Evolutionary conservation across 768 basidiomycete species (phyloP).

Genomic region (Sutorius australiensis): DNA sequence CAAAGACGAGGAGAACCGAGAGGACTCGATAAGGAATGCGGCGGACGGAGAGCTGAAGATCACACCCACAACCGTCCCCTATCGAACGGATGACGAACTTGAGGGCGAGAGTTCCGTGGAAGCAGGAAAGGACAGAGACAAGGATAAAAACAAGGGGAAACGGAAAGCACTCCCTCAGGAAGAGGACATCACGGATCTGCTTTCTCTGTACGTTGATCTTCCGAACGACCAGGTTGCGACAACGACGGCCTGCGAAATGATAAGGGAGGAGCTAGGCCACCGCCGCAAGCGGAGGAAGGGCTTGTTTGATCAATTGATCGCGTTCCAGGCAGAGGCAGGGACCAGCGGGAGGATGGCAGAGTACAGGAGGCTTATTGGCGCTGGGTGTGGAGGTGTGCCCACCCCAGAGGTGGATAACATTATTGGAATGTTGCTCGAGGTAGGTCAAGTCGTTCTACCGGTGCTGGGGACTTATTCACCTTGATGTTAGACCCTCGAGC

Average conservation of each 20-base stretch:
- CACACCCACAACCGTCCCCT: conserved; percentile 43
- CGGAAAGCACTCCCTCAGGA: conserved; percentile 44
- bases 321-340: conserved; percentile 84
- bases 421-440: conserved; percentile 81
- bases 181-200: conserved; percentile 65
- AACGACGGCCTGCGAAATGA: conserved; percentile 50
- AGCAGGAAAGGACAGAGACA: conserved; percentile 37
- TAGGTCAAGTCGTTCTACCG: conserved; percentile 28
- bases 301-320: conserved; percentile 72
- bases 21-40: conserved; percentile 61
- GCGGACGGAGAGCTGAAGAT: conserved; percentile 54
- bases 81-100: conserved; percentile 45
- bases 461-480: not conserved
- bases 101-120: conserved; percentile 38
- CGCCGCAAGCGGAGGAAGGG: conserved; percentile 65
- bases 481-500: conserved; percentile 63
- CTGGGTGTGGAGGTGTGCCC: conserved; percentile 84
- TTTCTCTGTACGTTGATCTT: conserved; percentile 52
- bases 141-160: conserved; percentile 52
- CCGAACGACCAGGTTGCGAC: conserved; percentile 56
- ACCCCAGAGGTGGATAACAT: conserved; percentile 87
- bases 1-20: conserved; percentile 77
- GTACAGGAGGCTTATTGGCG: conserved; percentile 83
- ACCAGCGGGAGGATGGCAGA: conserved; percentile 86
- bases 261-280: conserved; percentile 63